phyloP scores from a whole-genome alignment of 2,329 filamentous ascomycete species.

The Raffaelea deltoideospora region DNA sequence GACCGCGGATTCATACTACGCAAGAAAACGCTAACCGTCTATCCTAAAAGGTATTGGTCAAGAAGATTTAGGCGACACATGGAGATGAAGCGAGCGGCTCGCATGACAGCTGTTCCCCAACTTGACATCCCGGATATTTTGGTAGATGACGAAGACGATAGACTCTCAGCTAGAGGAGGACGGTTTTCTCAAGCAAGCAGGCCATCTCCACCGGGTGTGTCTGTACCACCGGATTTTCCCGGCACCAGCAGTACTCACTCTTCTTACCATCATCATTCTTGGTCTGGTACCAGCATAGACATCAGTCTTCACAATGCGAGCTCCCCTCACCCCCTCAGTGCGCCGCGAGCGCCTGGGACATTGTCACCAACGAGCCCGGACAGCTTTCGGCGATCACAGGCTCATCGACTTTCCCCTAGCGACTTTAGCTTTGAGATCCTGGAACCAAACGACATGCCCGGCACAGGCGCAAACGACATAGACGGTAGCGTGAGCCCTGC shows the following conservation, averaged over 20 bases:
- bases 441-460: slow-evolving; percentile 21
- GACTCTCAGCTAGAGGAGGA: slow-evolving; percentile 11
- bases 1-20: too few relatives aligned
- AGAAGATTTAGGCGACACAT: slow-evolving; percentile 65
- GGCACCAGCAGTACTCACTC: slow-evolving; percentile 16
- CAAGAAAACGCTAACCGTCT: too few relatives aligned
- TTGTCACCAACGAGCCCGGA: slow-evolving; percentile 15
- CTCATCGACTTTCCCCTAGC: slow-evolving; percentile 29
- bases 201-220: too few relatives aligned
- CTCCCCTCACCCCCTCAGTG: slow-evolving; percentile 35
- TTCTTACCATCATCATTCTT: slow-evolving; percentile 21
- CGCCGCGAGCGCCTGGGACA: slow-evolving; percentile 23
- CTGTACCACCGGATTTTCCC: slow-evolving; percentile 19
- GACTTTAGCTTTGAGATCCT: slow-evolving; percentile 45
- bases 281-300: slow-evolving; percentile 27
- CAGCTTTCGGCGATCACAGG: slow-evolving; percentile 8
- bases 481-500: slow-evolving; percentile 59
- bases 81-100: slow-evolving; percentile 55
- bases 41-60: slow-evolving; percentile 51
- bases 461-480: slow-evolving; percentile 31
- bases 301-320: slow-evolving; percentile 26
- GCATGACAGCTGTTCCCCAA: slow-evolving; percentile 64
- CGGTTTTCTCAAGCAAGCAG: slow-evolving; percentile 1
- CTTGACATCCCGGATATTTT: slow-evolving; percentile 81
- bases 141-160: slow-evolving; percentile 61